phyloP scores from a whole-genome alignment of 371 early-diverging fungal species.

The Mucor mucedo region DNA sequence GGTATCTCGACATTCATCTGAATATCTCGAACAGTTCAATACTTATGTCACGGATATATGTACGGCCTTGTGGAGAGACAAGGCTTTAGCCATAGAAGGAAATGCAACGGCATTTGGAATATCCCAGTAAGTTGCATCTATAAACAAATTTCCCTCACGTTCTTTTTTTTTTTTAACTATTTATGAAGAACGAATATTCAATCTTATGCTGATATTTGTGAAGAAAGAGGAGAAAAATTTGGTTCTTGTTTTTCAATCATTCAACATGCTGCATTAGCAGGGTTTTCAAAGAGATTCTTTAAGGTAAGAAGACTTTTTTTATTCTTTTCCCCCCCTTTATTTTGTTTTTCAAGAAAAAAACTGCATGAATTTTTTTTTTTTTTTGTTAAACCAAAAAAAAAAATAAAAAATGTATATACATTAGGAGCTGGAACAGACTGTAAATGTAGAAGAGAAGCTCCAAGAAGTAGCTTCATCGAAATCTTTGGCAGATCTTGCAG shows the following conservation, averaged over 20 bases:
- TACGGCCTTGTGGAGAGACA: slow-evolving; percentile 59
- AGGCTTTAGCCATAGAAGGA: slow-evolving; percentile 44
- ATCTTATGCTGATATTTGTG: slow-evolving; percentile 33
- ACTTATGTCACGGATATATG: slow-evolving; percentile 64
- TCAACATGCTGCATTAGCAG: slow-evolving; percentile 50
- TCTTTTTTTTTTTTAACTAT: slow-evolving; percentile 2
- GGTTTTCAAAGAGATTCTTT: slow-evolving; percentile 53
- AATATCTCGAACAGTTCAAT: slow-evolving; percentile 61
- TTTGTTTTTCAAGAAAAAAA: not conserved
- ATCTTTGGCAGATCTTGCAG: slow-evolving; percentile 15
- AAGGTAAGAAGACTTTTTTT: slow-evolving; percentile 19
- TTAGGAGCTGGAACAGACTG: slow-evolving; percentile 21
- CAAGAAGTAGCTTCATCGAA: slow-evolving; percentile 32
- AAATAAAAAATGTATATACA: not conserved
- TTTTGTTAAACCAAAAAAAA: not conserved
- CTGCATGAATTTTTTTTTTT: not conserved
- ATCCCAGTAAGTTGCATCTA: slow-evolving; percentile 37
- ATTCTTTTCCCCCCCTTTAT: not conserved
- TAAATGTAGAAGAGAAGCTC: slow-evolving; percentile 9
- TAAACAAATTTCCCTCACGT: not conserved
- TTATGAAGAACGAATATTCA: slow-evolving; percentile 34
- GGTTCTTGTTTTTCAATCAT: slow-evolving; percentile 50
- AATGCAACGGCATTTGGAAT: slow-evolving; percentile 49
- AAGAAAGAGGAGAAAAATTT: slow-evolving; percentile 37
- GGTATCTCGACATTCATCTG: slow-evolving; percentile 43